These are phyloP conservation scores for Carex myosuroides DNA, from an alignment of 176 grass and related monocot species.

Conservation along the genomic window DNA sequence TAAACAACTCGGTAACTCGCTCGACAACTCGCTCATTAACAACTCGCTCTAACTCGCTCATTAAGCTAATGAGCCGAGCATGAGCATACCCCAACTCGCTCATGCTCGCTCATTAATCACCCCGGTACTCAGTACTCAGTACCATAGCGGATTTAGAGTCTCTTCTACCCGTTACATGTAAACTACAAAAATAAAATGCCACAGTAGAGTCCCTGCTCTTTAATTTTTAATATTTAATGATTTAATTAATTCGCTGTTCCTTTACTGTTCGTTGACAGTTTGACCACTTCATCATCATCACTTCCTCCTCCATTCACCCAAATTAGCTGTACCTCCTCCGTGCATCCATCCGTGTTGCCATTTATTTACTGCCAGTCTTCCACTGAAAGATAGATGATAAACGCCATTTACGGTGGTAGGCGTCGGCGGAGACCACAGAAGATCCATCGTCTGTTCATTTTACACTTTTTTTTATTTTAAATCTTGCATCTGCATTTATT, in stretches of 20 bases:
- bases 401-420: no score
- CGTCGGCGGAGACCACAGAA: background rate
- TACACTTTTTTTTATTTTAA: no score
- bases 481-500: background rate
- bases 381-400: no score
- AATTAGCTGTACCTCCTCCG: background rate
- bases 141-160: no score
- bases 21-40: no score
- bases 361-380: background rate
- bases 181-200: background rate
- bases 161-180: background rate
- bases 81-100: no score
- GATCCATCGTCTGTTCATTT: background rate
- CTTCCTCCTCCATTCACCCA: background rate
- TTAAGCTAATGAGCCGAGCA: no score
- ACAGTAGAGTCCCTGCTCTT: background rate
- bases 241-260: background rate
- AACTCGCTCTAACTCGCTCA: no score
- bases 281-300: background rate
- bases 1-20: no score
- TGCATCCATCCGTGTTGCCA: background rate
- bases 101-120: no score
- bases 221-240: background rate
- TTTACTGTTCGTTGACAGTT: background rate
- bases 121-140: no score